A percentile compares a stretch with the other conserved stretches of the same genome.
phyloP scores from a whole-genome alignment of 2,329 filamentous ascomycete species.

The Apiospora koreana region DNA sequence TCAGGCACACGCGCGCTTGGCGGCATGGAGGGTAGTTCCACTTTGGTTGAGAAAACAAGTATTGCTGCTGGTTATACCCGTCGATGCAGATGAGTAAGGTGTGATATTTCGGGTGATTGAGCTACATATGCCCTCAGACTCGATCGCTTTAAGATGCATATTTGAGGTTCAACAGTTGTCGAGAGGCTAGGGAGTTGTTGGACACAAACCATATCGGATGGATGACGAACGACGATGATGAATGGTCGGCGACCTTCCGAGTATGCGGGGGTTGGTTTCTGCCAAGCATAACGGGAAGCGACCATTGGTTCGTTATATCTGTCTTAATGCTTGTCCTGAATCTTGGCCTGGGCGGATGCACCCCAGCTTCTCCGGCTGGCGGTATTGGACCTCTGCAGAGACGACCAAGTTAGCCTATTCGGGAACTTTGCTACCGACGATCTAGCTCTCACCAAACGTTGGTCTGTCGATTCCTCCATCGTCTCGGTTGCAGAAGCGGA shows the following conservation, averaged over 20 bases:
- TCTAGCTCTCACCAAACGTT: neutral
- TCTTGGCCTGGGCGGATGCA: no score
- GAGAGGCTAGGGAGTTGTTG: no score
- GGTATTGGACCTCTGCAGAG: neutral
- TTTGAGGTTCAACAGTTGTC: neutral
- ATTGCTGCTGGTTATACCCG: neutral
- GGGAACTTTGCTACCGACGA: neutral
- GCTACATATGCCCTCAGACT: neutral
- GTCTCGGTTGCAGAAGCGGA: neutral
- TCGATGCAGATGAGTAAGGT: neutral
- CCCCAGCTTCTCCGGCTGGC: neutral
- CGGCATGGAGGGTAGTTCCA: no score
- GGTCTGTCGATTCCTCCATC: neutral
- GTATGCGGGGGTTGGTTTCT: no score
- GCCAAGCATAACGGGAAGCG: no score
- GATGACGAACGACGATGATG: no score
- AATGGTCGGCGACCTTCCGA: no score
- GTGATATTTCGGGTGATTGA: neutral
- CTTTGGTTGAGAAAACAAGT: no score
- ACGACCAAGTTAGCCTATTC: neutral
- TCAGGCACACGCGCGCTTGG: no score
- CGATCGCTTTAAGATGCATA: neutral
- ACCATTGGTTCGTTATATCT: no score
- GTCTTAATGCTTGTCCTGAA: no score
- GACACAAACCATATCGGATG: no score